Base-by-base conservation (phyloP, 768 basidiomycete genomes). In the Xerocomellus intermedius region DNA sequence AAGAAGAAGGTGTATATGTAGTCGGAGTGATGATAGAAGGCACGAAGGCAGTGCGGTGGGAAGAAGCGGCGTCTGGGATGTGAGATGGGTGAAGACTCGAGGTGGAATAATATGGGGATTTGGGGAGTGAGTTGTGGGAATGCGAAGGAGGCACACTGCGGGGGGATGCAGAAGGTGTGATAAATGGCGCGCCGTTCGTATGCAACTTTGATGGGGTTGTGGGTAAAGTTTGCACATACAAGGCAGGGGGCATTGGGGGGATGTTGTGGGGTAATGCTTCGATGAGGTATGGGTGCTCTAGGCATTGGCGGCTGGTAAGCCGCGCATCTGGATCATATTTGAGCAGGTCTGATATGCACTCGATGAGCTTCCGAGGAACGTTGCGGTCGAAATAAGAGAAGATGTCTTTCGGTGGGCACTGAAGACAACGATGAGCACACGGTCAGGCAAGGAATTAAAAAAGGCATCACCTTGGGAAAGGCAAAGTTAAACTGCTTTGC, bases 281-380 rank as follows among this genome's bases (percentile, higher is more conserved):
- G 55, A 80, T 80, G 53, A 98, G 84, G 77, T 98, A 99, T 14
- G 85, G 79, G 69, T 98, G 94, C 32, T 93, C 83, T 58, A 97
- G 75, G 69, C 94, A 96, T 68, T 95, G 83, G 46, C 80, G 80
- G 54, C 91, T 89, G 2, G 94, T 97, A 46, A 98, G 77, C 28
- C 97, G 88, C 46, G 80, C 77, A 38, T 85, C 85, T 24, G 97
- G 95, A 64, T 98, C 92, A 73, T 97, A 98, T 64, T 85, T 89
- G 57, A 99, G 82, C 16, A 98, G 79, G 67, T 96, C 92, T 45
- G 85, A 80, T 67, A 99, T 97, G 73, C 93, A 95, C 65, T 97
- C 87, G 65, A 99, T 78, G 48, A 99, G 79, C 33, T 84, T 90
- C 49, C 79, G 73, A 5, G 95, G 94, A 21, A 94, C 84, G 12